Conservation (phyloP, 805 yeast species). For the Tetrapisispora namnaoensis region DNA sequence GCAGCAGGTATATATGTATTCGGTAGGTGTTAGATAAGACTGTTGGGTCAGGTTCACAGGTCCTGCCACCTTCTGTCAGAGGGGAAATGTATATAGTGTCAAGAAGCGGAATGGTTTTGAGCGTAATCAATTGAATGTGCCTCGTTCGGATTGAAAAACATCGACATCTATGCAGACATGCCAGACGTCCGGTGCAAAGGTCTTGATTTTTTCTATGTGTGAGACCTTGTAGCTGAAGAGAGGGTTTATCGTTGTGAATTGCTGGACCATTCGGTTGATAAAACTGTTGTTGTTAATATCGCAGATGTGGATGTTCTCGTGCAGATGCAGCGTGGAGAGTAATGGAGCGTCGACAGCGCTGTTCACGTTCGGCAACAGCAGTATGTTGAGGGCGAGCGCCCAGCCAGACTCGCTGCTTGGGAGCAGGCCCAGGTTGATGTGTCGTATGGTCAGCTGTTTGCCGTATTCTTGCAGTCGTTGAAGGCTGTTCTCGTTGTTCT, state of each 20-base stretch:
- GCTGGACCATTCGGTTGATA: slow-evolving; percentile 2
- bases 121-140: too few species aligned
- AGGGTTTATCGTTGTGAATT: neutral
- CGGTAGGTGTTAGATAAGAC: too few species aligned
- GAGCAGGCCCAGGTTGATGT: slow-evolving; percentile 69
- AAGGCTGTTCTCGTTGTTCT: slow-evolving; percentile 41
- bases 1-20: too few species aligned
- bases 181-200: slow-evolving; percentile 82
- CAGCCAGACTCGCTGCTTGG: slow-evolving; percentile 63
- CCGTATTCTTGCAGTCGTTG: slow-evolving; percentile 29
- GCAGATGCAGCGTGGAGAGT: slow-evolving; percentile 45
- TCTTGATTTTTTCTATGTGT: slow-evolving; percentile 60
- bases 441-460: slow-evolving; percentile 29
- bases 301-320: slow-evolving; percentile 53
- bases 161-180: slow-evolving; percentile 51
- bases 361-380: slow-evolving; percentile 6
- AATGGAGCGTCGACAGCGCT: neutral
- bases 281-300: slow-evolving; percentile 29
- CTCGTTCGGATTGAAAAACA: slow-evolving; percentile 3
- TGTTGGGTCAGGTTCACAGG: too few species aligned
- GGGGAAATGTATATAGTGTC: too few species aligned
- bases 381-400: slow-evolving; percentile 33
- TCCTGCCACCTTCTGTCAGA: too few species aligned
- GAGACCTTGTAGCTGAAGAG: slow-evolving; percentile 5
- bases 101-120: too few species aligned